Evolutionary conservation across 225 moss, liverwort and hornwort species (phyloP).

Genomic region (Polytrichum formosum): DNA sequence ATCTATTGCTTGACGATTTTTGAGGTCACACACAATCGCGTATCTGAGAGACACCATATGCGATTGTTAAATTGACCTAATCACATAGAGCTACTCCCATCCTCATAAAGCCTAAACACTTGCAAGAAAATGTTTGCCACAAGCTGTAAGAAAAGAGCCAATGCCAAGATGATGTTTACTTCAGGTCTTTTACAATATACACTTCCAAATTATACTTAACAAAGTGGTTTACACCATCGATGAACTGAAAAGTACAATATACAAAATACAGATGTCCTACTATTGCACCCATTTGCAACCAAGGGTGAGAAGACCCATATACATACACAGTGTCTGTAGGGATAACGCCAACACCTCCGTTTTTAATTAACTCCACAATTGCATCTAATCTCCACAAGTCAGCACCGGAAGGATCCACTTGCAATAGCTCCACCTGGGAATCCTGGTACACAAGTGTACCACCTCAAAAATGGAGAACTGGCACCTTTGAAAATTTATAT

Average conservation of each 20-base stretch:
- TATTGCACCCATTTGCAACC: background rate
- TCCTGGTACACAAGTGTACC: constrained; percentile 35
- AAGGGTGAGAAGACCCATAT: background rate
- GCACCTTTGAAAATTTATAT: no score
- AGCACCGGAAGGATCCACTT: constrained; percentile 75
- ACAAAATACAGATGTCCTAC: background rate
- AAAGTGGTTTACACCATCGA: no score
- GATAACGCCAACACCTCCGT: constrained; percentile 86
- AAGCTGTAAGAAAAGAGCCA: no score
- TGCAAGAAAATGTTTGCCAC: no score
- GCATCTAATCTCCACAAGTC: constrained; percentile 90
- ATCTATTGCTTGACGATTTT: constrained; percentile 79
- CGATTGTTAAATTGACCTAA: no score
- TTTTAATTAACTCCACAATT: constrained; percentile 70
- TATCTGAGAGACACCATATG: constrained; percentile 50
- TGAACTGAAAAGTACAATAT: background rate
- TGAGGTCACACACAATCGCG: constrained; percentile 86
- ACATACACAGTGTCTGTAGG: constrained; percentile 94
- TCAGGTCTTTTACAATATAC: no score
- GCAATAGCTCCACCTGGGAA: constrained; percentile 59
- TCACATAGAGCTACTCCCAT: no score
- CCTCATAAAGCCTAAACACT: no score
- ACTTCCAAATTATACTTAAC: no score
- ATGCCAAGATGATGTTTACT: no score
- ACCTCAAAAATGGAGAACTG: background rate